Conservation (phyloP, 2,329 filamentous ascomycete genomes). For the Sporothrix protearum region DNA sequence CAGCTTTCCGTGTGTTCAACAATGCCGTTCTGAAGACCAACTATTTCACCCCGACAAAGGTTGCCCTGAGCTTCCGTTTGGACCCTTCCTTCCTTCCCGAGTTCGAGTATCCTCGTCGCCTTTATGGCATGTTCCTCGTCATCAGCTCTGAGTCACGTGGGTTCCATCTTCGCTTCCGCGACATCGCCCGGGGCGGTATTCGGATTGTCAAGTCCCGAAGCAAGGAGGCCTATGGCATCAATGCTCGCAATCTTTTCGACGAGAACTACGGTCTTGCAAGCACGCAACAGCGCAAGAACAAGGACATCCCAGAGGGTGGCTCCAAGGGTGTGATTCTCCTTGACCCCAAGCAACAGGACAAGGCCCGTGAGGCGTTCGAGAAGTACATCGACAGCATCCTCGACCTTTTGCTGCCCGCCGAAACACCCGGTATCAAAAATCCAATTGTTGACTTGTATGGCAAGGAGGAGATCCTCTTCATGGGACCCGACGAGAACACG, state of each 20-base stretch:
- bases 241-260: slow-evolving; percentile 92
- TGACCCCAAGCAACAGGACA: slow-evolving; percentile 91
- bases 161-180: slow-evolving; percentile 95
- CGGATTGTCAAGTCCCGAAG: slow-evolving; percentile 98
- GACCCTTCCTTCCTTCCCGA: slow-evolving; percentile 84
- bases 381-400: slow-evolving; percentile 99
- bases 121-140: slow-evolving; percentile 98
- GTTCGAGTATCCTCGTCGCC: slow-evolving; percentile 85
- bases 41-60: slow-evolving; percentile 95
- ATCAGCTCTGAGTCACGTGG: slow-evolving; percentile 95
- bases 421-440: slow-evolving; percentile 96
- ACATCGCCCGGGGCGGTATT: slow-evolving; percentile 94
- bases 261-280: slow-evolving; percentile 98
- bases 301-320: slow-evolving; percentile 97
- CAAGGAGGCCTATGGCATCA: slow-evolving; percentile 93
- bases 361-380: slow-evolving; percentile 87
- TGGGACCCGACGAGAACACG: slow-evolving; percentile 99
- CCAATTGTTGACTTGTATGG: slow-evolving; percentile 94
- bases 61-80: slow-evolving; percentile 92
- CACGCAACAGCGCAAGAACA: slow-evolving; percentile 99
- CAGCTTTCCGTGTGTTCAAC: slow-evolving; percentile 94
- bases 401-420: slow-evolving; percentile 83
- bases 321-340: slow-evolving; percentile 97
- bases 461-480: slow-evolving; percentile 94
- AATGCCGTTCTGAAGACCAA: slow-evolving; percentile 92